Conservation (phyloP, 352 stramenopile genomes). For the Globisporangium ultimum region DNA sequence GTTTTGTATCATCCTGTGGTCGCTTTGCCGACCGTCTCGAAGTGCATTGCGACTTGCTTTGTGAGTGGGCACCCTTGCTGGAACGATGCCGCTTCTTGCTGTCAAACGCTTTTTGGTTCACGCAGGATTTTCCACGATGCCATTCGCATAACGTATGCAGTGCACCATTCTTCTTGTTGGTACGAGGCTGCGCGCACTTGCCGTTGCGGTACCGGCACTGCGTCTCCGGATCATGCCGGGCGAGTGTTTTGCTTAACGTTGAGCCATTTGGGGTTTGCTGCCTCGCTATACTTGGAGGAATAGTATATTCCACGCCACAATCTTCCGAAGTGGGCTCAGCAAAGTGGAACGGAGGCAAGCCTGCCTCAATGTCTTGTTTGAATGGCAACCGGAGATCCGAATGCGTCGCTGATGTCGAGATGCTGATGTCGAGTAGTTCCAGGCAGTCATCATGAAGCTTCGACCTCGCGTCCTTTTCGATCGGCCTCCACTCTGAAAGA, state of each 20-base stretch:
- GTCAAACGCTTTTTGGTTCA: conserved; percentile 5
- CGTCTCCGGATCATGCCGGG: not conserved
- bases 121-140: not conserved
- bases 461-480: no score
- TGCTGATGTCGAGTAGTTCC: conserved; percentile 1
- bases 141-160: conserved; percentile 3
- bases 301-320: no score
- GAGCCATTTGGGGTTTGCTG: not conserved
- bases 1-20: no score
- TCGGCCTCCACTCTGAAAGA: no score
- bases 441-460: no score
- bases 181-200: conserved; percentile 1
- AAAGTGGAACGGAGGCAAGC: no score
- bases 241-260: no score
- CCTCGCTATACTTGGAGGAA: not conserved
- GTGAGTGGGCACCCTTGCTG: no score
- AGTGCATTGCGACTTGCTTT: no score
- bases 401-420: not conserved
- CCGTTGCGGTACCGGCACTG: conserved; percentile 4
- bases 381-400: not conserved
- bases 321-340: no score
- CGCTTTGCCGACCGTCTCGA: no score
- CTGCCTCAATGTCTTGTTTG: no score
- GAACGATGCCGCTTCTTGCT: not conserved
- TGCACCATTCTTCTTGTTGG: not conserved